These are phyloP conservation scores for Rhodamnia argentea DNA, from an alignment of 345 rosid species.

Conservation along the genomic window DNA sequence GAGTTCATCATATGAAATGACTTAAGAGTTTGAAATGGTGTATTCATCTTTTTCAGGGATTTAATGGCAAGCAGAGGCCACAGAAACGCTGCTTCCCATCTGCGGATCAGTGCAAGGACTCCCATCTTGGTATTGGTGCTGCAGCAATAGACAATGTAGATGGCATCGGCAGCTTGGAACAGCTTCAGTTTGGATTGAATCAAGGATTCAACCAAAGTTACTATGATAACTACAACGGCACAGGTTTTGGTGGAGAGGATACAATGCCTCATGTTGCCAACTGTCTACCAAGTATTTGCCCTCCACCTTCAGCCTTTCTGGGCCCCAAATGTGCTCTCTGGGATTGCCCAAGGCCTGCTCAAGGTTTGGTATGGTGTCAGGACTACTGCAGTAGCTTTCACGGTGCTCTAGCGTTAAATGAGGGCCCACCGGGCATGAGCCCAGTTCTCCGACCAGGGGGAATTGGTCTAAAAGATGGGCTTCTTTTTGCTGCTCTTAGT, in stretches of 20 bases:
- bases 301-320: constrained; percentile 87
- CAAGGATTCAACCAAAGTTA: constrained; percentile 57
- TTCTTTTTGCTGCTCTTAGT: constrained; percentile 79
- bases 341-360: constrained; percentile 98
- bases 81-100: constrained; percentile 40
- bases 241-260: constrained; percentile 44
- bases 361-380: constrained; percentile 73
- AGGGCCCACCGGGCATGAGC: constrained; percentile 91
- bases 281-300: constrained; percentile 58
- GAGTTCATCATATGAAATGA: background rate
- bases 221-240: constrained; percentile 32
- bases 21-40: background rate
- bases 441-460: constrained; percentile 91
- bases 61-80: constrained; percentile 41
- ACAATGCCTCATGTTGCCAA: constrained; percentile 36
- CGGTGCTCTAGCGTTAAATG: constrained; percentile 68
- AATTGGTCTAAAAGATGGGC: constrained; percentile 78
- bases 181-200: constrained; percentile 56
- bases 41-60: background rate
- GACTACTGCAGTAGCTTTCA: constrained; percentile 96
- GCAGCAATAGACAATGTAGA: constrained; percentile 23
- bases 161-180: constrained; percentile 43
- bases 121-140: constrained; percentile 22
- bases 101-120: constrained; percentile 44
- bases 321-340: constrained; percentile 98